These are phyloP conservation scores for Linum usitatissimum DNA, from an alignment of 345 rosid genomes.

Conservation along the genomic window DNA sequence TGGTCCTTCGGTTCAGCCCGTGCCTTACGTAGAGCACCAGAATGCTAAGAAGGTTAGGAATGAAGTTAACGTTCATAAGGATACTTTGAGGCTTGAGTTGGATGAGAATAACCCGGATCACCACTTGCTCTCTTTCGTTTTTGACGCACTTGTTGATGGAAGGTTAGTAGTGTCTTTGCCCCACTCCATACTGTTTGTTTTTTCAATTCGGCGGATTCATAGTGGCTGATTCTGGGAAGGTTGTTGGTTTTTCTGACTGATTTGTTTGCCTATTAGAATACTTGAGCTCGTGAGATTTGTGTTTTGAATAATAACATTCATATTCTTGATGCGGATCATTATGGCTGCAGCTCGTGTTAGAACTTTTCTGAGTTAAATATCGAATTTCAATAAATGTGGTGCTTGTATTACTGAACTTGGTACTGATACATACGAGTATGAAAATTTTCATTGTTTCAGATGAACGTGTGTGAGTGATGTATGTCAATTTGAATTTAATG, in stretches of 20 bases:
- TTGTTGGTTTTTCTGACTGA: neutral
- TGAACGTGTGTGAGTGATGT: neutral
- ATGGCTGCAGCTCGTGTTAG: neutral
- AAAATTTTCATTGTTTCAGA: neutral
- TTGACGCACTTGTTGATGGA: constrained; percentile 80
- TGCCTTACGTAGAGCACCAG: constrained; percentile 74
- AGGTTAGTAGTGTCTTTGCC: constrained; percentile 33
- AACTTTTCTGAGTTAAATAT: neutral
- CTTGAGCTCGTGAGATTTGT: too few species aligned
- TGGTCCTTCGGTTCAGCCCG: constrained; percentile 29
- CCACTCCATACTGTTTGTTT: neutral
- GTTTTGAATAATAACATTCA: neutral
- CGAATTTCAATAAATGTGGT: neutral
- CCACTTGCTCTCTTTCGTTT: constrained; percentile 72
- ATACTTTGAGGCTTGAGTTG: constrained; percentile 48
- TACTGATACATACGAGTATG: neutral
- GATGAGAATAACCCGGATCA: constrained; percentile 63
- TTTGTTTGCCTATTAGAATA: neutral
- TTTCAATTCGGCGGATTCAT: neutral
- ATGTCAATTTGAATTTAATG: neutral
- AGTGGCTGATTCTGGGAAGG: neutral
- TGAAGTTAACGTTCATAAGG: constrained; percentile 83
- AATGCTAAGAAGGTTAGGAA: constrained; percentile 83
- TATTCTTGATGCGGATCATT: neutral
- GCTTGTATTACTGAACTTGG: neutral